Base-by-base conservation (phyloP, 306 rosid species). In the Hippophae tibetana region DNA sequence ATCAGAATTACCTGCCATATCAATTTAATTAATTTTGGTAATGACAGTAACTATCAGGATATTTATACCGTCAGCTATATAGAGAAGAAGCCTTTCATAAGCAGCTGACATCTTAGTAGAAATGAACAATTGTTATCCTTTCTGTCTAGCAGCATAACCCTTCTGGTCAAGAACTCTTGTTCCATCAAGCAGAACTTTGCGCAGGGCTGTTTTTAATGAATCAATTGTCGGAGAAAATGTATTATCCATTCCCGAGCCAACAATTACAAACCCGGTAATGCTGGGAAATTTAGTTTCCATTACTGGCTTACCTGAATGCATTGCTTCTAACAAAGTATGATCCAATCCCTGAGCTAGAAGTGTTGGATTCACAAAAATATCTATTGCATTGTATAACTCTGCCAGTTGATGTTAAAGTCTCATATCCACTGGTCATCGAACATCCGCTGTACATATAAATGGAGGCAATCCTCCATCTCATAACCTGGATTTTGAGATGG, bases 41-140 rank as follows among this genome's bases (percentile, higher is more conserved):
- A 44, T 74, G 72, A 67, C 89, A 84, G n/a, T 65, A 58, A 63
- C 47, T 61, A 3, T 73, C 58, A 9, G 43, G 76, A 8, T 55
- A 10, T 66, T 70, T 54, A 69, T 71, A 27, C 64, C 66, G 9
- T 57, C 69, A 42, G 89, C 70, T 58, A 86, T 50, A 74, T 92
- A 87, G 47, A 84, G 85, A 79, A 87, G 81, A 51, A 87, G 89
- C 63, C 86, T 65, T 70, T 87, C 95, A 57, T 84, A 87, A 51
- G 92, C 74, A 5, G 80, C 74, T 8, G 69, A 76, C 95, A 87
- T 87, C 54, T 79, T 87, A 7, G 69, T 84, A 41, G 92, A 83
- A 10, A 93, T 84, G 76, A 84, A 87, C 66, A 84, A 46, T 51
- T 79, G 64, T 67, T 80, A 66, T 56, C 95, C 90, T 82, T 83